Base-by-base conservation (phyloP, 2,329 filamentous ascomycete species). In the Ceratocystis eucalypticola region DNA sequence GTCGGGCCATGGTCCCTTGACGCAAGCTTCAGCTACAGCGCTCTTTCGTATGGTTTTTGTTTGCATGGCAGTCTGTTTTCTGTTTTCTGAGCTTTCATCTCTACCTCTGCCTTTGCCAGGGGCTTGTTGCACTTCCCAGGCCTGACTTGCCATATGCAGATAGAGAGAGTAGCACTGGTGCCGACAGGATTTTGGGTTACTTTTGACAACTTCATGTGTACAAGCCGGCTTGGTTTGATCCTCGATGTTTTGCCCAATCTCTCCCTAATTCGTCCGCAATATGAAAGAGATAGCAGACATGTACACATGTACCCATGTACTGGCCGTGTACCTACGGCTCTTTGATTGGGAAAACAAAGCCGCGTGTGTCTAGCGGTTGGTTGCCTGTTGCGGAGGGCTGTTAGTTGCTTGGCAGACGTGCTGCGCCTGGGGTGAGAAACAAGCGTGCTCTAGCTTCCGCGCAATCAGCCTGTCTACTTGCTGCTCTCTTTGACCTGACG, bases 151-250 rank as follows among this genome's bases (percentile, higher is more conserved):
- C 53, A 15, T 17, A 17, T 2, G 7, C 5, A 17, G 17, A n/a
- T 28, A 20, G 20, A 25, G 25, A 25, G 50, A 30, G 50, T 57
- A 57, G 53, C 53, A 57, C 53, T 30, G 33, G 7, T 20, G 25
- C 53, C 25, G 33, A 59, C 28, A 59, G 53, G 53, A 59, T 59
- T 37, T 59, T 59, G 28, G n/a, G 53, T 59, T 59, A 59, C 53
- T 59, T 33, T 30, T 59, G 53, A 30, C 53, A 59, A 25, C 25
- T 20, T 53, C 25, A 15, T 25, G n/a, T 33, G 53, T 30, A 30
- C 25, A 59, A n/a, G 8, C 20, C 6, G 53, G 28, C 53, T 7
- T 30, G 28, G n/a, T 7, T 30, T n/a, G 17, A 10, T 41, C 3
- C 37, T 41, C 53, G 12, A 17, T 33, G 25, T 37, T 10, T 37